Conservation (phyloP, 2,329 filamentous ascomycete species). For the Phialophora expanda region DNA sequence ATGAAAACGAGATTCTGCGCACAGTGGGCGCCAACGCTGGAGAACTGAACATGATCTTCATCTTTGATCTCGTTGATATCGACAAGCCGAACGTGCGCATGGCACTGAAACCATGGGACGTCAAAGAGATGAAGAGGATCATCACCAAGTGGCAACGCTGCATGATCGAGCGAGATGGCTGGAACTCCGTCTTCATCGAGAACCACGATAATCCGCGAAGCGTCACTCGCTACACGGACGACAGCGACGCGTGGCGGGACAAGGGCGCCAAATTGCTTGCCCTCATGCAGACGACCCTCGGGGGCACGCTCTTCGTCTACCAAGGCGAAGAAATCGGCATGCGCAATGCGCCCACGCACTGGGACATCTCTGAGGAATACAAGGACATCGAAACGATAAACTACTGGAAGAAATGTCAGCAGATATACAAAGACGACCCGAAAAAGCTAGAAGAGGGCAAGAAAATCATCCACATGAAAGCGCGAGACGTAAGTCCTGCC, state of each 20-base stretch:
- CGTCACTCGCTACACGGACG: slow-evolving; percentile 56
- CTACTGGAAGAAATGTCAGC: slow-evolving; percentile 57
- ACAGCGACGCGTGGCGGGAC: slow-evolving; percentile 53
- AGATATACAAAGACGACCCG: slow-evolving; percentile 38
- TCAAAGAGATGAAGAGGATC: slow-evolving; percentile 50
- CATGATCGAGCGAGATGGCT: slow-evolving; percentile 56
- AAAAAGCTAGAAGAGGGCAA: slow-evolving; percentile 39
- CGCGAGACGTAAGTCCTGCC: slow-evolving; percentile 35
- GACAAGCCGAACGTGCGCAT: slow-evolving; percentile 43
- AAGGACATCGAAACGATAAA: slow-evolving; percentile 69
- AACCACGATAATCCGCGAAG: slow-evolving; percentile 61
- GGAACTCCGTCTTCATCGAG: slow-evolving; percentile 60
- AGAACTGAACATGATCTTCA: slow-evolving; percentile 51
- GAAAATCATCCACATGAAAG: slow-evolving; percentile 43
- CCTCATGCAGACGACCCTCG: slow-evolving; percentile 50
- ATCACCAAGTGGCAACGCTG: slow-evolving; percentile 55
- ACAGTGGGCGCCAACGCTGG: slow-evolving; percentile 45
- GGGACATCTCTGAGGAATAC: slow-evolving; percentile 67
- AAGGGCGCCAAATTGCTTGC: slow-evolving; percentile 55
- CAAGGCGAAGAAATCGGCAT: slow-evolving; percentile 73
- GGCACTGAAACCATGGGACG: slow-evolving; percentile 47
- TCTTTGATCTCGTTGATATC: slow-evolving; percentile 47
- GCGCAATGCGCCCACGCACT: slow-evolving; percentile 65
- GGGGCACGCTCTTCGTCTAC: slow-evolving; percentile 70
- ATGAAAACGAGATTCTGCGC: slow-evolving; percentile 45